Conservation (phyloP, 2,329 filamentous ascomycete genomes). For the Neodidymelliopsis sp. region DNA sequence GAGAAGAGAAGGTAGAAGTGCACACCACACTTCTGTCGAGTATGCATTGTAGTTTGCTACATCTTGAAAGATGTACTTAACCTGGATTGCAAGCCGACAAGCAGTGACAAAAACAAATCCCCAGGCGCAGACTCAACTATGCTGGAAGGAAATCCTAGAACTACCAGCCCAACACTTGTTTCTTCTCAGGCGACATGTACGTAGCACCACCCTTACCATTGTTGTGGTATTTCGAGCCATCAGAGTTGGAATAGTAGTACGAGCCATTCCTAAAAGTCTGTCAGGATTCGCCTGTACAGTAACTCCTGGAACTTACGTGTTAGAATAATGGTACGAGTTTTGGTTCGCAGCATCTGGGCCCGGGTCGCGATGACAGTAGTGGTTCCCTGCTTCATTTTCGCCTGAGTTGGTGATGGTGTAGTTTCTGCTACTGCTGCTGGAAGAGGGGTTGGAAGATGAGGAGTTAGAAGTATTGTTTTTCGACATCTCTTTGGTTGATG, state of each 20-base stretch:
- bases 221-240: conserved; percentile 47
- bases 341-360: conserved; percentile 37
- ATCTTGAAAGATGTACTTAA: no score
- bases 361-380: conserved; percentile 48
- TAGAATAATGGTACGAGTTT: conserved; percentile 50
- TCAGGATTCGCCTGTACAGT: conserved; percentile 18
- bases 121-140: no score
- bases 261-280: not conserved
- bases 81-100: no score
- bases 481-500: no score
- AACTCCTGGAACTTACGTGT: conserved; percentile 43
- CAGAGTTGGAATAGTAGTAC: conserved; percentile 3
- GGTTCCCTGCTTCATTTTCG: conserved; percentile 40
- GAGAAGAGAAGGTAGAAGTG: no score
- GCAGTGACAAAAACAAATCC: no score
- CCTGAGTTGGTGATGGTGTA: conserved; percentile 6
- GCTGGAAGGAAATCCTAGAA: not conserved
- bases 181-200: conserved; percentile 28
- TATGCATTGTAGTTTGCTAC: no score
- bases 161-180: not conserved
- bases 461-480: not conserved
- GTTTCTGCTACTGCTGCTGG: not conserved
- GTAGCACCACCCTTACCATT: conserved; percentile 36
- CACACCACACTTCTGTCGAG: no score
- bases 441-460: not conserved